Evolutionary conservation across 331 rosid genomes (phyloP), one percentile per base, ranked within the genome.

Genomic region (Malus hybrid): DNA sequence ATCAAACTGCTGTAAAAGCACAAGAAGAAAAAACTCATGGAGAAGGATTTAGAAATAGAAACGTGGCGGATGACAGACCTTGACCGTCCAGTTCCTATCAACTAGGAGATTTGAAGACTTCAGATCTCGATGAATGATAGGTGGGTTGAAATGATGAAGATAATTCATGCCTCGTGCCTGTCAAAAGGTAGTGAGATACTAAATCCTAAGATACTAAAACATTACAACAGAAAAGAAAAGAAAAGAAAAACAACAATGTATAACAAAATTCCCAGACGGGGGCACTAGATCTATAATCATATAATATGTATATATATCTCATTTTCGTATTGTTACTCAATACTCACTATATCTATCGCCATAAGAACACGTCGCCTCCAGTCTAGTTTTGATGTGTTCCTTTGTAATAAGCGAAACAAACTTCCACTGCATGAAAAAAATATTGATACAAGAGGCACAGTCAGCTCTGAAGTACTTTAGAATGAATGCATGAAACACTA

Each of bases 271-370:
- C 44, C 44, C 44, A 39, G 44, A 22, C 22, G 2, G 56, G 56
- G 56, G 56, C 3, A 16, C 56, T 50, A 50, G n/a, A 50, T 50
- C n/a, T 28, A 14, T 14, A 2, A 39, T 39, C 44, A 39, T 36
- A 36, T 36, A 36, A 34, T 34, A 34, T 34, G 0, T 7, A 34
- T 34, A 34, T 34, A 34, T 34, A 34, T 34, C 10, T 39, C 44
- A 16, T 14, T 62, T 62, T 12, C 3, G 67, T 46, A 8, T 11
- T 24, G 28, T 9, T 56, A 33, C 52, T 61, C 73, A 79, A 76
- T 73, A 90, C 99, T 89, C 81, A 95, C 99, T 80, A 95, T 90
- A 84, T 95, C 98, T 80, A 95, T 85, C 76, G 99, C 98, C 98
- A 95, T 95, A 84, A 83, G 93, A 78, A 85, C 84, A 61, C 98